phyloP scores from a whole-genome alignment of 176 grass and related monocot genomes.

The Cenchrus fungigraminus region DNA sequence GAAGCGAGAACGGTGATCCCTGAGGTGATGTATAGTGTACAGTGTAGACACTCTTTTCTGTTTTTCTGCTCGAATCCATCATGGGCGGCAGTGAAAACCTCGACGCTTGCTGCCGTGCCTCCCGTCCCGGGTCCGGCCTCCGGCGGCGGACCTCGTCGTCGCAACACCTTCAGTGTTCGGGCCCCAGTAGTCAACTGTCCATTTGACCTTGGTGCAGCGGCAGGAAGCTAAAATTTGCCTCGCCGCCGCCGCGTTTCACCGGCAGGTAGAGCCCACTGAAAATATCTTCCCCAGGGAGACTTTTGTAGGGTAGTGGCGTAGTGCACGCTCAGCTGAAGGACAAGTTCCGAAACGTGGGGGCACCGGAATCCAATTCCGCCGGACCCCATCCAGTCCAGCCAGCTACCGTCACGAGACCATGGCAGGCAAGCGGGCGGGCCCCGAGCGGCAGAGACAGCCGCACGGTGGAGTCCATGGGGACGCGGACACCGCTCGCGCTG shows the following conservation, averaged over 20 bases:
- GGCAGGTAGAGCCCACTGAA: not conserved
- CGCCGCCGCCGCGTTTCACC: conserved; percentile 19
- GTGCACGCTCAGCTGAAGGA: not conserved
- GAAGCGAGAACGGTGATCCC: too few species aligned
- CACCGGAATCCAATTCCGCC: conserved; percentile 34
- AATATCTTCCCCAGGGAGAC: conserved; percentile 25
- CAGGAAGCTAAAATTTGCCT: too few species aligned
- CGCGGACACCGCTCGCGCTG: conserved; percentile 4
- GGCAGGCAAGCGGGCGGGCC: not conserved
- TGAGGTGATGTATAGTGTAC: too few species aligned
- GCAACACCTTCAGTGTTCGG: not conserved
- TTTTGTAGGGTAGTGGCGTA: not conserved
- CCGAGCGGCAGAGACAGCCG: not conserved
- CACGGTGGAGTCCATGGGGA: conserved; percentile 14
- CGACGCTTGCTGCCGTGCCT: too few species aligned
- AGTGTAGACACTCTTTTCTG: too few species aligned
- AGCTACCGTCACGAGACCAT: not conserved
- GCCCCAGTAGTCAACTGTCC: not conserved
- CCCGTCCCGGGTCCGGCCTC: too few species aligned
- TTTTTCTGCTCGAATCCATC: too few species aligned
- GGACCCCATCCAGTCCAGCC: conserved; percentile 1
- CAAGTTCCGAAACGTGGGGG: not conserved
- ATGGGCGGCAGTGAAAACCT: too few species aligned
- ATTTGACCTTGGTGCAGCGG: not conserved
- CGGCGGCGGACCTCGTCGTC: too few species aligned